Conservation (phyloP, 2,329 filamentous ascomycete species). For the Alternaria rosae region DNA sequence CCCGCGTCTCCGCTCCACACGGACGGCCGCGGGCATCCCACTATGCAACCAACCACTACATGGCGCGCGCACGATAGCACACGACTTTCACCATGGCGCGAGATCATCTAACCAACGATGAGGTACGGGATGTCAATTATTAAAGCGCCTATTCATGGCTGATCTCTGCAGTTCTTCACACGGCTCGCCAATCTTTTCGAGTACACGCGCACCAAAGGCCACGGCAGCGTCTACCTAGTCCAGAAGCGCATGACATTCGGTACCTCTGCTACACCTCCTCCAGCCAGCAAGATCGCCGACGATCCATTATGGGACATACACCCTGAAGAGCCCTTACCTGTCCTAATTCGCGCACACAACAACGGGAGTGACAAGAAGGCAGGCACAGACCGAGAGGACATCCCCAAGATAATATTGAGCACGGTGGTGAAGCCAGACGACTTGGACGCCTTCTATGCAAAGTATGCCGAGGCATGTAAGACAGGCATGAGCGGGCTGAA, state of each 20-base stretch:
- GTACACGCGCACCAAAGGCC: slow-evolving; percentile 70
- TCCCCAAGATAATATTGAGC: slow-evolving; percentile 74
- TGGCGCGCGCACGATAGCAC: slow-evolving; percentile 32
- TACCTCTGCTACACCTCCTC: slow-evolving; percentile 47
- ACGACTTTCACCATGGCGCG: slow-evolving; percentile 53
- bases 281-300: slow-evolving; percentile 52
- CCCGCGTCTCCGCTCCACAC: slow-evolving; percentile 33
- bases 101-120: slow-evolving; percentile 66
- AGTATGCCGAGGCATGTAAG: slow-evolving; percentile 92
- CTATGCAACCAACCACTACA: slow-evolving; percentile 25
- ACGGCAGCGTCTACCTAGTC: slow-evolving; percentile 76
- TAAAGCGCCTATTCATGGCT: neutral
- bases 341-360: slow-evolving; percentile 86
- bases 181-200: slow-evolving; percentile 73
- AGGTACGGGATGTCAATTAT: slow-evolving; percentile 56
- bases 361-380: slow-evolving; percentile 66
- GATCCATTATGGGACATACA: slow-evolving; percentile 68
- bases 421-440: slow-evolving; percentile 81
- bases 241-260: slow-evolving; percentile 71
- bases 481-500: slow-evolving; percentile 86
- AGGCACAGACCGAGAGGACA: slow-evolving; percentile 52
- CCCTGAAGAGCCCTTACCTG: slow-evolving; percentile 67
- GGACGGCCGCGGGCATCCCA: slow-evolving; percentile 26
- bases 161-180: slow-evolving; percentile 70
- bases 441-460: slow-evolving; percentile 79